Conservation (phyloP, 495 filamentous ascomycete species). For the Aspergillus campestris region DNA sequence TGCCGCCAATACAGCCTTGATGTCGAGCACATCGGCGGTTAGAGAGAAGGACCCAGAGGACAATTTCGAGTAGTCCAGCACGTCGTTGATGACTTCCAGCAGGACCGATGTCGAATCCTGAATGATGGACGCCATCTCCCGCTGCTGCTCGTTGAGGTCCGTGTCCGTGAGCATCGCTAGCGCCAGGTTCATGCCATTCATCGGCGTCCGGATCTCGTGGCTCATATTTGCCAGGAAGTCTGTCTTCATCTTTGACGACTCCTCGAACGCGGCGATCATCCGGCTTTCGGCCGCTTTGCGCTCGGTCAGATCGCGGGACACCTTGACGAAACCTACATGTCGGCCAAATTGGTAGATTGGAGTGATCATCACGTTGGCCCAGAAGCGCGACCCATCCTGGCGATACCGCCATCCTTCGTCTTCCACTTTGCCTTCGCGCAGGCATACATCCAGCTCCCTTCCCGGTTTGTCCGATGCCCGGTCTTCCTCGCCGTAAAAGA, state of each 20-base stretch:
- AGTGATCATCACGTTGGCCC: constrained; percentile 61
- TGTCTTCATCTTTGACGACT: constrained; percentile 54
- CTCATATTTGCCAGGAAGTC: constrained; percentile 48
- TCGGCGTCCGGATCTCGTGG: constrained; percentile 66
- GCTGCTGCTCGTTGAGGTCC: constrained; percentile 56
- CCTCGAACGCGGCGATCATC: constrained; percentile 55
- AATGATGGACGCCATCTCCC: constrained; percentile 69
- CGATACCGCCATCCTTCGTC: constrained; percentile 61
- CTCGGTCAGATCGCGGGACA: constrained; percentile 57
- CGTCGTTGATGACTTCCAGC: constrained; percentile 85
- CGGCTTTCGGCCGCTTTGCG: constrained; percentile 48
- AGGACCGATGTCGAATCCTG: constrained; percentile 72
- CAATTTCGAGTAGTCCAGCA: constrained; percentile 81
- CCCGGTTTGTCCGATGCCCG: constrained; percentile 42
- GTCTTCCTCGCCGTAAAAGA: constrained; percentile 53
- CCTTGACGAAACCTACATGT: constrained; percentile 57
- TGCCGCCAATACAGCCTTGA: constrained; percentile 46
- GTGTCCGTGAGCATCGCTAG: constrained; percentile 61
- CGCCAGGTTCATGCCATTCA: constrained; percentile 70
- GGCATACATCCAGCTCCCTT: constrained; percentile 46
- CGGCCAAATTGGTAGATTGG: constrained; percentile 47
- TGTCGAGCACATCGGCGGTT: constrained; percentile 59
- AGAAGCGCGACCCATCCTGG: constrained; percentile 54
- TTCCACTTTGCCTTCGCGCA: constrained; percentile 52
- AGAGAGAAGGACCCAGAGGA: constrained; percentile 79